phyloP scores from a whole-genome alignment of 495 filamentous ascomycete genomes.

The Penicillium canariense region DNA sequence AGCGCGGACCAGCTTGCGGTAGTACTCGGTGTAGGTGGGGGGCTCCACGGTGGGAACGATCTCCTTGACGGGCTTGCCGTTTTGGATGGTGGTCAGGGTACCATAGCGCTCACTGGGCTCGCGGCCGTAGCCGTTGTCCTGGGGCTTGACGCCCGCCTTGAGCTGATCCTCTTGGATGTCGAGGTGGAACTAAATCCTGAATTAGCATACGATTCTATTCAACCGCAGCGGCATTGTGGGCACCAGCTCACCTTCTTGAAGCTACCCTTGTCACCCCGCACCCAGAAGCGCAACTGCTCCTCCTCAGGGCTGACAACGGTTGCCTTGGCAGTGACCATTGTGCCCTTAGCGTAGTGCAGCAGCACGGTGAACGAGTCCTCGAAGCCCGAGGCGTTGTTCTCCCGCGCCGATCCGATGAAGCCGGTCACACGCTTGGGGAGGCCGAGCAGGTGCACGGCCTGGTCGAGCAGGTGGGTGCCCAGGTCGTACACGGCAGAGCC shows the following conservation, averaged over 20 bases:
- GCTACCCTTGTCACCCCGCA: slow-evolving; percentile 75
- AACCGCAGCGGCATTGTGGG: neutral
- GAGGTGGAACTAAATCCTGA: slow-evolving; percentile 50
- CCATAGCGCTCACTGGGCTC: slow-evolving; percentile 58
- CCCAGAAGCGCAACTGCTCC: slow-evolving; percentile 74
- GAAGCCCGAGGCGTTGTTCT: slow-evolving; percentile 50
- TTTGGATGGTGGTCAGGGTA: slow-evolving; percentile 44
- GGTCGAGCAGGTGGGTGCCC: slow-evolving; percentile 81
- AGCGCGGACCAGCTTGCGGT: slow-evolving; percentile 65
- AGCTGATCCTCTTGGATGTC: slow-evolving; percentile 84
- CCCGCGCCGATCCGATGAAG: slow-evolving; percentile 65
- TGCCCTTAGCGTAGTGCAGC: slow-evolving; percentile 59
- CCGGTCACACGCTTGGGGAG: slow-evolving; percentile 66
- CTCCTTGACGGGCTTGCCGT: slow-evolving; percentile 42
- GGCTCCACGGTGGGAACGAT: slow-evolving; percentile 61
- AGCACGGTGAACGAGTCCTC: slow-evolving; percentile 70
- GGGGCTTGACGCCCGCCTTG: slow-evolving; percentile 62
- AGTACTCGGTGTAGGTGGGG: slow-evolving; percentile 71
- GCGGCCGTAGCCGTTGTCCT: slow-evolving; percentile 62
- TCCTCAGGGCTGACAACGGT: slow-evolving; percentile 67
- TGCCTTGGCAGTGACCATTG: slow-evolving; percentile 66
- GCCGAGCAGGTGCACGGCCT: slow-evolving; percentile 76
- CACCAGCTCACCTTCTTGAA: slow-evolving; percentile 62
- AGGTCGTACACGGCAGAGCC: slow-evolving; percentile 79
- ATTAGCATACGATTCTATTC: neutral